Evolutionary conservation across 2,329 filamentous ascomycete species (phyloP).

Genomic region (Fusarium sp.): DNA sequence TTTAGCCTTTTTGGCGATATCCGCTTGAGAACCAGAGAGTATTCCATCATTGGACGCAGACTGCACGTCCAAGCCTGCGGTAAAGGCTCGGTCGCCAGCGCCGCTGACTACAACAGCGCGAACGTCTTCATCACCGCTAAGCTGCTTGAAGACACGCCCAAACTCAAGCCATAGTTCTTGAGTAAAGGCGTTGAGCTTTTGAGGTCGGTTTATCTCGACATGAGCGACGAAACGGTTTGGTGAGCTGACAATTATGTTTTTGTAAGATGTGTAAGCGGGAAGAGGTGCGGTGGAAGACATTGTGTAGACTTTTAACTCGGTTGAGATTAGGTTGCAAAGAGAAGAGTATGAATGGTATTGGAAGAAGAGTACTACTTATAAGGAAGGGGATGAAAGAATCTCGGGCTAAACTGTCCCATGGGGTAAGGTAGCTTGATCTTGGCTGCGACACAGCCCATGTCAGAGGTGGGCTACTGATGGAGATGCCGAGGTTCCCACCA

Average conservation of each 20-base stretch:
- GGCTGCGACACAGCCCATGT: constrained; percentile 8
- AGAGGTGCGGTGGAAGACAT: constrained; percentile 41
- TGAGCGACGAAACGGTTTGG: constrained; percentile 81
- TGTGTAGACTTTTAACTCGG: neutral
- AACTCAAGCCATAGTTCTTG: constrained; percentile 89
- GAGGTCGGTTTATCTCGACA: constrained; percentile 87
- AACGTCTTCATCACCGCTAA: constrained; percentile 76
- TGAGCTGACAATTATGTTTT: constrained; percentile 77
- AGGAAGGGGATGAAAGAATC: neutral
- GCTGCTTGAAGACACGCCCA: constrained; percentile 71
- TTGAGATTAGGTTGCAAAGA: neutral
- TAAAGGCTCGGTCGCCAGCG: constrained; percentile 84
- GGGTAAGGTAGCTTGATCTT: constrained; percentile 1
- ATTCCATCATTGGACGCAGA: constrained; percentile 66
- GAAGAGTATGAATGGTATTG: neutral
- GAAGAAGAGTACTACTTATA: neutral
- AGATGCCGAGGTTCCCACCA: constrained; percentile 39
- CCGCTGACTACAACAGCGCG: constrained; percentile 82
- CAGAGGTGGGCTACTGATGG: constrained; percentile 13
- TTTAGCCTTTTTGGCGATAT: constrained; percentile 71
- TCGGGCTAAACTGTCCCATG: neutral
- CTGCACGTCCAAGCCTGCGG: constrained; percentile 83
- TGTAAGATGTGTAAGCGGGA: constrained; percentile 57
- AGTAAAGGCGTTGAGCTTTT: constrained; percentile 88
- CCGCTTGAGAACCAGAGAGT: constrained; percentile 51